Evolutionary conservation across 106 monocot genomes (phyloP).

Genomic region (Dendrobium chrysotoxum): DNA sequence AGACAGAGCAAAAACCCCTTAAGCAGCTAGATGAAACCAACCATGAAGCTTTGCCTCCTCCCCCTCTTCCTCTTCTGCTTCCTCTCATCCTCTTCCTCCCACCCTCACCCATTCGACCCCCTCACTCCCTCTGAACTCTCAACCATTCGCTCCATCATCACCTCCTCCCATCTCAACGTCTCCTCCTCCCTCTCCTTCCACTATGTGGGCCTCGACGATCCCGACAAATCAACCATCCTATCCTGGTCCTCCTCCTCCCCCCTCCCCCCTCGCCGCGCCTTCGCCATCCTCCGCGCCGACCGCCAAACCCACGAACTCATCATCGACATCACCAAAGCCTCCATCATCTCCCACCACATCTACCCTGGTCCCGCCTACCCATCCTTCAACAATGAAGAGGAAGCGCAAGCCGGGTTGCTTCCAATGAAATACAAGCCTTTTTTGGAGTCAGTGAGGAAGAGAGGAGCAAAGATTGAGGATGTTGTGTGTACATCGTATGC

Average conservation of each 20-base stretch:
- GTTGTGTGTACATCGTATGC: constrained; percentile 40
- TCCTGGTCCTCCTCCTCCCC: constrained; percentile 17
- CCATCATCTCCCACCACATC: constrained; percentile 23
- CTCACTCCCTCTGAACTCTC: constrained; percentile 41
- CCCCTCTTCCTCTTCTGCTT: constrained; percentile 6
- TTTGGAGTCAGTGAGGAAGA: constrained; percentile 33
- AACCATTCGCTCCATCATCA: constrained; percentile 20
- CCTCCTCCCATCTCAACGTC: constrained; percentile 25
- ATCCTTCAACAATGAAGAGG: constrained; percentile 40
- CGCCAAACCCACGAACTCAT: constrained; percentile 33
- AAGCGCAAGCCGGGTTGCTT: constrained; percentile 22
- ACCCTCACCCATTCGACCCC: constrained; percentile 43
- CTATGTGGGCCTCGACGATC: constrained; percentile 73
- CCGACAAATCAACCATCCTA: constrained; percentile 50
- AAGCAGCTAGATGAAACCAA: background rate
- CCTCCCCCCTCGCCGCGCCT: constrained; percentile 31
- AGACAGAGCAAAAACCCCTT: too few relatives aligned
- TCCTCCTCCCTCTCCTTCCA: constrained; percentile 42
- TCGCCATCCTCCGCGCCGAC: constrained; percentile 37
- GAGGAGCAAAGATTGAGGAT: constrained; percentile 32
- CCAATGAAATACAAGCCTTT: constrained; percentile 56
- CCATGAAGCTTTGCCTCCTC: background rate
- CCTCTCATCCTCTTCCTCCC: background rate
- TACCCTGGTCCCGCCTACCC: constrained; percentile 47
- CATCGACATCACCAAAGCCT: constrained; percentile 28